Conservation (phyloP, 139 green algal genomes). For the Chlorella sp. region DNA sequence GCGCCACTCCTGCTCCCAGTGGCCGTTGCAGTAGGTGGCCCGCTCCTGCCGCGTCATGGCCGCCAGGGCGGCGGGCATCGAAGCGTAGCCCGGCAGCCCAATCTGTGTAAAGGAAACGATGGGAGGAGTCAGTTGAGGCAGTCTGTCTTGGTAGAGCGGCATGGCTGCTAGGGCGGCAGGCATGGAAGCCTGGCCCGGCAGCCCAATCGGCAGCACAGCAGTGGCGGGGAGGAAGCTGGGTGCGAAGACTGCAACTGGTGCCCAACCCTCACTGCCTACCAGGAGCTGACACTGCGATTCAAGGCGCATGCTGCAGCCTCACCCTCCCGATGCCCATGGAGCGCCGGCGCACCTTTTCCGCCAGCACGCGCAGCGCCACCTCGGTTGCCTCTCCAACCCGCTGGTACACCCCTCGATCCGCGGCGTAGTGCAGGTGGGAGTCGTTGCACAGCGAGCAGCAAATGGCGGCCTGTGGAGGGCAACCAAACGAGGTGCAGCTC, state of each 20-base stretch:
- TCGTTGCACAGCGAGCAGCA: slow-evolving; percentile 91
- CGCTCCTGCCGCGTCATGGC: slow-evolving; percentile 63
- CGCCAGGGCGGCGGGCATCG: slow-evolving; percentile 63
- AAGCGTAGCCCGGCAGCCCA: slow-evolving; percentile 67
- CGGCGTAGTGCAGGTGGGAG: slow-evolving; percentile 69
- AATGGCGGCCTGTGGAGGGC: not conserved
- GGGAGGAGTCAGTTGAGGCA: too few species aligned
- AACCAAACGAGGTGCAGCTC: too few species aligned
- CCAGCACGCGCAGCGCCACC: slow-evolving; percentile 86
- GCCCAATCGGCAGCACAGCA: too few species aligned
- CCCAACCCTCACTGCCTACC: too few species aligned
- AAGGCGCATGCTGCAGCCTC: too few species aligned
- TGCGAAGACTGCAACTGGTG: too few species aligned
- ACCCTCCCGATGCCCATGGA: too few species aligned
- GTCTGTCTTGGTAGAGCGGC: too few species aligned
- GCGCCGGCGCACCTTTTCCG: slow-evolving; percentile 90
- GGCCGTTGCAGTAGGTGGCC: slow-evolving; percentile 74
- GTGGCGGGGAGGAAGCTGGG: too few species aligned
- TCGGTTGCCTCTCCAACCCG: slow-evolving; percentile 91
- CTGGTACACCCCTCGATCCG: slow-evolving; percentile 58
- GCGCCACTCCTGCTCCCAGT: slow-evolving; percentile 72
- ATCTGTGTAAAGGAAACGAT: not conserved
- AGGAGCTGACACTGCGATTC: too few species aligned
- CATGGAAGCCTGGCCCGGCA: slow-evolving; percentile 74
- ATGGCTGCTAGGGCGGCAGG: slow-evolving; percentile 56